Conservation (phyloP, 148 eudicot genomes). For the Amaranthus palmeri region DNA sequence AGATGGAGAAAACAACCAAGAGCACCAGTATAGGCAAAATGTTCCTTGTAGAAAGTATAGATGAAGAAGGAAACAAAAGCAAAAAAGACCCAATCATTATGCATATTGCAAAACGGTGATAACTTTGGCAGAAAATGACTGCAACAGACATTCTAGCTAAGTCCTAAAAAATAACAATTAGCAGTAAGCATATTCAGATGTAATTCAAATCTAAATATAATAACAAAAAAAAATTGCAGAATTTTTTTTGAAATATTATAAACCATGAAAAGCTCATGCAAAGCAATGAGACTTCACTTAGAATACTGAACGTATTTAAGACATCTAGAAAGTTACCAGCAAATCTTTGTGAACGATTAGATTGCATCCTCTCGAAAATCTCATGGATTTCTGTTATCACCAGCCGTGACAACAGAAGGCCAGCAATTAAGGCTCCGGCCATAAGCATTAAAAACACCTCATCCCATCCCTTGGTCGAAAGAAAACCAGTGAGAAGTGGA, state of each 20-base stretch:
- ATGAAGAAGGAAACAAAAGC: neutral
- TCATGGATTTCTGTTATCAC: constrained; percentile 58
- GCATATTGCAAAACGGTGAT: neutral
- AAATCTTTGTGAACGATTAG: constrained; percentile 19
- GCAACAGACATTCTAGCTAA: constrained; percentile 2
- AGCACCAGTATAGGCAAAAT: neutral
- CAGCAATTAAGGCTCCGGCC: constrained; percentile 72
- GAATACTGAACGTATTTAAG: constrained; percentile 2
- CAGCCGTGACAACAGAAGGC: constrained; percentile 67
- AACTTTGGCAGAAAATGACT: neutral
- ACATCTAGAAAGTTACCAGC: constrained; percentile 36
- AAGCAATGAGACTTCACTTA: neutral
- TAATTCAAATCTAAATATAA: neutral
- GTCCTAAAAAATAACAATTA: neutral
- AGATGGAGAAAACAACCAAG: neutral
- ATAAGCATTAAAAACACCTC: constrained; percentile 72
- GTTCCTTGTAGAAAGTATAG: neutral
- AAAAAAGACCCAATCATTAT: neutral
- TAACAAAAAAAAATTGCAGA: neutral
- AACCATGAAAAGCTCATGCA: neutral
- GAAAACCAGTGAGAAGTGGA: constrained; percentile 85
- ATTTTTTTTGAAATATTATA: neutral
- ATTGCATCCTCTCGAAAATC: constrained; percentile 25
- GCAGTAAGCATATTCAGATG: neutral
- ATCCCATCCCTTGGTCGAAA: constrained; percentile 84